Base-by-base conservation (phyloP, 345 rosid species). In the Lepidium sativum region DNA sequence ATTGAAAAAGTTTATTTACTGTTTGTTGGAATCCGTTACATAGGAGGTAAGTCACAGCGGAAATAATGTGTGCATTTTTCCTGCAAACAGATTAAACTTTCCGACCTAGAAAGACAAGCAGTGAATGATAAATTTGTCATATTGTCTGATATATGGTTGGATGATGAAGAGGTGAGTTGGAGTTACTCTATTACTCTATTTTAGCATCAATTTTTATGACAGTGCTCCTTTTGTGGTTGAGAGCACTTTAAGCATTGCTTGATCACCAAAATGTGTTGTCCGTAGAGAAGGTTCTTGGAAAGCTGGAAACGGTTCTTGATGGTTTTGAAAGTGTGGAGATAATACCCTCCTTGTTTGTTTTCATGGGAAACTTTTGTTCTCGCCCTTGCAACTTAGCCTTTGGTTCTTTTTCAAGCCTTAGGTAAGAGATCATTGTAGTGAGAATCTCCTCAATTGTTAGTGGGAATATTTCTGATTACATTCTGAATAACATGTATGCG, bases 301-400 rank as follows among this genome's bases (percentile, higher is more conserved):
- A 86, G 92, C 77, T 94, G 76, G 85, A 77, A 78, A 78, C 54
- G 6, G 88, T 94, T 74, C 84, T 94, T 32, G 52, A 81, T 73
- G 95, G 97, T 62, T 94, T 81, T 78, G 96, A 85, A 81, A 75
- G 61, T 52, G 84, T 76, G 76, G 91, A 81, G 77, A 84, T 84
- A 23, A 91, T 87, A 69, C 99, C 97, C 51, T 86, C 97, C 32
- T 81, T 94, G 49, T 90, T 94, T 81, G 96, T 94, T 51, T 88
- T 94, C 68, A 90, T 94, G 99, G 97, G 97, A 25, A 84, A 94
- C 51, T 88, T 90, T 62, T 88, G 86, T 71, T 90, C 92, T 63
- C 83, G 16, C 67, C 91, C 96, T n/a, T 94, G 91, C 79, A 88
- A 85, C 75, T 83, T 88, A 65, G 66, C 95, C 25, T 94, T 83